Evolutionary conservation across 176 grass and related monocot genomes (phyloP).

Genomic region (Secale cereale): DNA sequence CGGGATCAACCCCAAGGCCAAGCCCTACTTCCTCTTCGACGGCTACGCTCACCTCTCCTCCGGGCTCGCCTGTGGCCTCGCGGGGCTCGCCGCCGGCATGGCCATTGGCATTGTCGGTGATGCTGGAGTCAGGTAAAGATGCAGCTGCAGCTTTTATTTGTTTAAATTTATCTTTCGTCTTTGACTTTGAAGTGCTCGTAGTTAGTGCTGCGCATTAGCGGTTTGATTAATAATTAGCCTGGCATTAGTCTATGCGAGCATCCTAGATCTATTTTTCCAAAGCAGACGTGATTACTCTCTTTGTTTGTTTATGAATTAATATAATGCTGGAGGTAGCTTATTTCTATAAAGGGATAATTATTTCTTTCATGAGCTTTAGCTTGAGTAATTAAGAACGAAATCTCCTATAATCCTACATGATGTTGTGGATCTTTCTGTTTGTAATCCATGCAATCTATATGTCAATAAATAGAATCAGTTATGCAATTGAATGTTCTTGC

Average conservation of each 20-base stretch:
- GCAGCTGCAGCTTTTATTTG: background rate
- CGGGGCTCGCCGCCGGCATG: slow-evolving; percentile 88
- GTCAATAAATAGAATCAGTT: background rate
- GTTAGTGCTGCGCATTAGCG: background rate
- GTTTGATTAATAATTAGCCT: background rate
- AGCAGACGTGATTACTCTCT: background rate
- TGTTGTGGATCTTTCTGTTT: background rate
- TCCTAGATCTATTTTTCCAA: background rate
- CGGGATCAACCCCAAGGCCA: slow-evolving; percentile 97
- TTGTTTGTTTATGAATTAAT: background rate
- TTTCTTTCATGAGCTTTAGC: background rate
- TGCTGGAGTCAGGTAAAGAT: slow-evolving; percentile 82
- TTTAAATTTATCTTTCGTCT: background rate
- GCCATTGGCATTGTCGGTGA: slow-evolving; percentile 98
- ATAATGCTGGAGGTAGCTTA: background rate
- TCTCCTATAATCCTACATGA: background rate
- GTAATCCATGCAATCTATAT: background rate
- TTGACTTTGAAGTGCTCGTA: background rate
- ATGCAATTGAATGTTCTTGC: background rate
- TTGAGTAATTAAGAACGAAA: background rate
- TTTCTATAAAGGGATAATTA: background rate
- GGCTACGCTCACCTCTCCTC: slow-evolving; percentile 94
- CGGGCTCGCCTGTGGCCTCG: slow-evolving; percentile 81
- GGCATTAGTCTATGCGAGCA: background rate
- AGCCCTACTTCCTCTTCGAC: slow-evolving; percentile 94